Conservation (phyloP, 2,329 filamentous ascomycete species). For the Zopfia rhizophila region DNA sequence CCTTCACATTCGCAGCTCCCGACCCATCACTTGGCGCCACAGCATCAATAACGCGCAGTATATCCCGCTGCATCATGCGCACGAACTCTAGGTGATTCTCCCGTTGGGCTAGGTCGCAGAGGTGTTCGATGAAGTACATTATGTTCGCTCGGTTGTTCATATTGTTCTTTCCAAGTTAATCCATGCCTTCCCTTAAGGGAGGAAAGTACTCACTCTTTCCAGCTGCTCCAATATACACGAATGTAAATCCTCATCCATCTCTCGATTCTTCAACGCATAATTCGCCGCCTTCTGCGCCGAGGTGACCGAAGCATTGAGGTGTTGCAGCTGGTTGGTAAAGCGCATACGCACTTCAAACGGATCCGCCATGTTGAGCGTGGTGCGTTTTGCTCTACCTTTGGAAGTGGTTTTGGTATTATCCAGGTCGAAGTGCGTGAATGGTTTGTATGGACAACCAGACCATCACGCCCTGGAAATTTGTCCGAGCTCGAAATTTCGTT, state of each 20-base stretch:
- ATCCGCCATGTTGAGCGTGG: constrained; percentile 69
- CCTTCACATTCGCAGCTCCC: constrained; percentile 92
- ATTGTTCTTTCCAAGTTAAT: constrained; percentile 66
- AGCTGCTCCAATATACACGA: constrained; percentile 97
- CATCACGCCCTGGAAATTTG: constrained; percentile 6
- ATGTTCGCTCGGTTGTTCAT: constrained; percentile 99
- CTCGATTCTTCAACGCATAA: constrained; percentile 92
- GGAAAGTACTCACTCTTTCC: constrained; percentile 71
- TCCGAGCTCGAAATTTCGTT: constrained; percentile 4
- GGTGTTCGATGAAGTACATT: constrained; percentile 98
- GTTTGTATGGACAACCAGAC: no score
- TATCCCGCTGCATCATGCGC: constrained; percentile 94
- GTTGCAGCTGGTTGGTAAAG: constrained; percentile 89
- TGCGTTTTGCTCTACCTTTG: no score
- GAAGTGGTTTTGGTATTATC: no score
- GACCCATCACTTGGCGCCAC: constrained; percentile 88
- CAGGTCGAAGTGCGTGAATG: no score
- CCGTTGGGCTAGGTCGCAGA: constrained; percentile 84
- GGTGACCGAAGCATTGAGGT: constrained; percentile 88
- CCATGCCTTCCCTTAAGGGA: not conserved
- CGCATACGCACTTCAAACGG: constrained; percentile 99
- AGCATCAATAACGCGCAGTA: constrained; percentile 88
- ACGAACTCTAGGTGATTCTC: constrained; percentile 84
- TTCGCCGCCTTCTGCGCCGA: constrained; percentile 92
- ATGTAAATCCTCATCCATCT: constrained; percentile 97